A percentile compares a stretch with the other conserved stretches of the same genome.
phyloP scores from a whole-genome alignment of 176 grass and related monocot species.

The Microstegium vimineum region DNA sequence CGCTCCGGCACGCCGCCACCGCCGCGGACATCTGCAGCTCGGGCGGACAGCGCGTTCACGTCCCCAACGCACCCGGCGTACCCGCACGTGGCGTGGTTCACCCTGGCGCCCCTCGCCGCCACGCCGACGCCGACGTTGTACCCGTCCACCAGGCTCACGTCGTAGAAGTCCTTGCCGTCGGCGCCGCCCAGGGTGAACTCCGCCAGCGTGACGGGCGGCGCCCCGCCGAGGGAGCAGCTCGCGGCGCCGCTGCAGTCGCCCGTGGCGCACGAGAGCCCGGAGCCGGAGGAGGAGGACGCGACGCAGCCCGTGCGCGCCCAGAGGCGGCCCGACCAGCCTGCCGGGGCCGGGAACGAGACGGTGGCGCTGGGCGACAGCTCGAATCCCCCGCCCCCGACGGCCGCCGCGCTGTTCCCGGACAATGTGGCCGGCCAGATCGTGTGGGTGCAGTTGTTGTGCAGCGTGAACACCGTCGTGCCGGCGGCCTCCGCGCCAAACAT shows the following conservation, averaged over 20 bases:
- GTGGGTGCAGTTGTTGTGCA: conserved; percentile 69
- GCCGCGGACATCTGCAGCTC: conserved; percentile 39
- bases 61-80: conserved; percentile 83
- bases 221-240: conserved; percentile 49
- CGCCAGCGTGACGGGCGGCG: conserved; percentile 60
- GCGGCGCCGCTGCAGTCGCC: conserved; percentile 65
- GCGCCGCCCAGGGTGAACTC: conserved; percentile 76
- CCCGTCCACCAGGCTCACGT: conserved; percentile 79
- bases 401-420: conserved; percentile 55
- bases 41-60: conserved; percentile 65
- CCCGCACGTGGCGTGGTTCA: conserved; percentile 43
- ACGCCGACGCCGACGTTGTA: conserved; percentile 90
- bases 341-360: conserved; percentile 49
- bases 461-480: conserved; percentile 56
- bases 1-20: conserved; percentile 58
- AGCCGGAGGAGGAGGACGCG: not conserved
- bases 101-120: conserved; percentile 17
- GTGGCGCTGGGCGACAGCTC: conserved; percentile 46
- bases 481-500: not conserved
- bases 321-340: conserved; percentile 67
- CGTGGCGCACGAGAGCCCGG: conserved; percentile 37
- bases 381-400: conserved; percentile 67
- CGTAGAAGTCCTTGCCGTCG: conserved; percentile 78
- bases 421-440: conserved; percentile 70
- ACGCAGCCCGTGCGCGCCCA: conserved; percentile 70